Conservation (phyloP, 139 green algal species). For the Micractinium conductrix region DNA sequence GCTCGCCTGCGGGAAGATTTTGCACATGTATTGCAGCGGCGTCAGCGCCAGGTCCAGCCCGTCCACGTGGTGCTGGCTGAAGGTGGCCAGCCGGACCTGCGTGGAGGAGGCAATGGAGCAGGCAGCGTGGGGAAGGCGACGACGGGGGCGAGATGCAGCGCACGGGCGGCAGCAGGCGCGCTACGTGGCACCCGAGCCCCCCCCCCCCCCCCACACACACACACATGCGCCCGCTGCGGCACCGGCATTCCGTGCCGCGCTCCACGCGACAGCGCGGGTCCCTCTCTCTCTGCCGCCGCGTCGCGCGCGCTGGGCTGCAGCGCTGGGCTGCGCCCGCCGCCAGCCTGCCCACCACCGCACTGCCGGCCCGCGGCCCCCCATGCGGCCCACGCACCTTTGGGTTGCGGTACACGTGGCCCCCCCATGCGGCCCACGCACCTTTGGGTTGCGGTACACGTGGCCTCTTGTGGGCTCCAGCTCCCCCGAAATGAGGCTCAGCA, state of each 20-base stretch:
- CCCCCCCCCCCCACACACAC: too few species aligned
- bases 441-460: slow-evolving; percentile 76
- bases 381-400: slow-evolving; percentile 56
- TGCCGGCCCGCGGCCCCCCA: too few species aligned
- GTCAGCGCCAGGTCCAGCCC: slow-evolving; percentile 90
- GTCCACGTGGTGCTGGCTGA: slow-evolving; percentile 98
- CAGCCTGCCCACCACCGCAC: too few species aligned
- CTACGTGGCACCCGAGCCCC: slow-evolving; percentile 43
- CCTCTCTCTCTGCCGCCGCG: too few species aligned
- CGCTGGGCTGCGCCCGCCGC: too few species aligned
- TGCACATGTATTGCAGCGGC: slow-evolving; percentile 60
- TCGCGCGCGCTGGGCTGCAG: too few species aligned
- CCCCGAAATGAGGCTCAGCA: slow-evolving; percentile 88
- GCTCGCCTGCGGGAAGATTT: slow-evolving; percentile 44
- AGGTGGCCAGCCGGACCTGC: slow-evolving; percentile 82
- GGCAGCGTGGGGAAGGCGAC: too few species aligned
- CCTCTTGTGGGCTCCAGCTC: slow-evolving; percentile 88
- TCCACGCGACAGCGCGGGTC: too few species aligned
- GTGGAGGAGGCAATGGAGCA: not conserved
- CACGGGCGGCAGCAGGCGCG: not conserved
- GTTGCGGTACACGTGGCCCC: slow-evolving; percentile 82
- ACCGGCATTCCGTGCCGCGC: too few species aligned
- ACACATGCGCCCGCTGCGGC: too few species aligned
- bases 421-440: too few species aligned
- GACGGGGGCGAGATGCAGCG: not conserved